Evolutionary conservation across 495 filamentous ascomycete genomes (phyloP).

Genomic region (Bathelium albidoporum): DNA sequence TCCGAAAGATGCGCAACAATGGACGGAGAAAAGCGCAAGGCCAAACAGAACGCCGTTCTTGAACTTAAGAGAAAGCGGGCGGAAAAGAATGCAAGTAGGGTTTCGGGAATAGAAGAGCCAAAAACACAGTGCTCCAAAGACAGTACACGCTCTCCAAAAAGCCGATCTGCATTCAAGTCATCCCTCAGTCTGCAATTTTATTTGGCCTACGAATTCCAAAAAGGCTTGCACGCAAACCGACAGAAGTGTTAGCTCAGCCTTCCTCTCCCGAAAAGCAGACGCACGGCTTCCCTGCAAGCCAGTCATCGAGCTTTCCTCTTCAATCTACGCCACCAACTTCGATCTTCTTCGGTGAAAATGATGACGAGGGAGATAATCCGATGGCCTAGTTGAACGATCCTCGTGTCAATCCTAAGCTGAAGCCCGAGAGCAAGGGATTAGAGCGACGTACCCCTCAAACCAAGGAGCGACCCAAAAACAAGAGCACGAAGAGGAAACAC

Average conservation of each 20-base stretch:
- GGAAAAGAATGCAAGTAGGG: neutral
- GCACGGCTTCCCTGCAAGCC: neutral
- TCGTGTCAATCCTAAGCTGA: neutral
- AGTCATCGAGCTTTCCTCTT: neutral
- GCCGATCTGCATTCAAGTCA: neutral
- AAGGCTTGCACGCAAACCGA: no score
- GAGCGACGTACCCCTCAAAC: neutral
- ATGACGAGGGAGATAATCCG: neutral
- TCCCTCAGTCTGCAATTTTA: no score
- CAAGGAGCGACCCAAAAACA: neutral
- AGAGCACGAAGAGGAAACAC: neutral
- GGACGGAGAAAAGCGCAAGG: neutral
- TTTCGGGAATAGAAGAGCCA: neutral
- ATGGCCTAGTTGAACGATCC: neutral
- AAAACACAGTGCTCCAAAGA: neutral
- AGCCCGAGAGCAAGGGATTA: neutral
- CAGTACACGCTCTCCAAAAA: neutral
- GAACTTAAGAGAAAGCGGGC: neutral
- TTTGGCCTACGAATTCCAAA: no score
- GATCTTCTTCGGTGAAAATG: neutral
- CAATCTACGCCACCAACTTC: neutral
- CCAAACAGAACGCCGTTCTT: neutral
- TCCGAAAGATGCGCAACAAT: neutral
- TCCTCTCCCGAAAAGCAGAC: neutral
- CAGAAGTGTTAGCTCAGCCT: no score